A percentile compares a stretch with the other conserved stretches of the same genome.
These are phyloP conservation scores for Trypanosoma rangeli DNA, from an alignment of 208 protist species.

Conservation along the genomic window DNA sequence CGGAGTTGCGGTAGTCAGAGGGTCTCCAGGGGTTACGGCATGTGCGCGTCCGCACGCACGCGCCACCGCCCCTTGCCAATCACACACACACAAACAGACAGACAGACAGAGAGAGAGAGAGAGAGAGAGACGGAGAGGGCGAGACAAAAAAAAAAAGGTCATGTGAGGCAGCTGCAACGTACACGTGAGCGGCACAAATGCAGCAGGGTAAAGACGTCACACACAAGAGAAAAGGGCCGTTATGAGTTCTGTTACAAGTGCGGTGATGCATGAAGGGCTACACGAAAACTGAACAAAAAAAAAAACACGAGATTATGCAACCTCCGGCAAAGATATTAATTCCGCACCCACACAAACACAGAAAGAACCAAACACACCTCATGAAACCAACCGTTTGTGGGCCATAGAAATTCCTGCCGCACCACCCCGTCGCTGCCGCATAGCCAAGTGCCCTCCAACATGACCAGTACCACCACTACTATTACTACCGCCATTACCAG, in stretches of 20 bases:
- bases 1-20: no score
- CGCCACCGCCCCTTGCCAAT: no score
- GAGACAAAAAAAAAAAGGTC: constrained; percentile 15
- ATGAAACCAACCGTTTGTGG: background rate
- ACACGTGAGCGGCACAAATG: background rate
- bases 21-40: no score
- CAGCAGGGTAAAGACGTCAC: constrained; percentile 1
- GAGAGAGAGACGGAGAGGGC: constrained; percentile 6
- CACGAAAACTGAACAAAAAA: background rate
- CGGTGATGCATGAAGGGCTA: background rate
- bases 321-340: background rate
- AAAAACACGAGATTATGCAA: background rate
- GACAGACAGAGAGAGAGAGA: background rate
- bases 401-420: background rate
- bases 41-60: no score
- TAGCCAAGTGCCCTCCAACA: background rate
- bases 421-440: constrained; percentile 1
- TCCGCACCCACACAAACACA: constrained; percentile 3
- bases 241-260: background rate
- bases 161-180: background rate
- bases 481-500: constrained; percentile 6
- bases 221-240: background rate
- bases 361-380: background rate
- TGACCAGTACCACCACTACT: background rate
- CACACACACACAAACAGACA: no score